Conservation (phyloP, 371 early-diverging fungal genomes). For the Batrachochytrium dendrobatidis region DNA sequence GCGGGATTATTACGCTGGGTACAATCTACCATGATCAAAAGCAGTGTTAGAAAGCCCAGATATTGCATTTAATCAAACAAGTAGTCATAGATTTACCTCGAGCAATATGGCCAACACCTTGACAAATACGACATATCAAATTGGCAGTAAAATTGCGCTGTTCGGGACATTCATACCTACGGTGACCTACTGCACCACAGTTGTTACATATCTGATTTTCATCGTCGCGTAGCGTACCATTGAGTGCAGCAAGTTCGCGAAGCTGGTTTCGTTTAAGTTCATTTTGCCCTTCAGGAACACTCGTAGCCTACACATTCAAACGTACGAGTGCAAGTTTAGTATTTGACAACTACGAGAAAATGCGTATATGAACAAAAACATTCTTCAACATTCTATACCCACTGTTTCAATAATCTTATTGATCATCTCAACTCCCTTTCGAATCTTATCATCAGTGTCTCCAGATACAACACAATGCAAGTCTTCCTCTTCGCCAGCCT, state of each 20-base stretch:
- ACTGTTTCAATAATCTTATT: constrained; percentile 89
- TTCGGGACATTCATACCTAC: constrained; percentile 89
- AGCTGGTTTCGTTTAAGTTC: constrained; percentile 89
- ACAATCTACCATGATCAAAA: constrained; percentile 39
- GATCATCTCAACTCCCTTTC: constrained; percentile 76
- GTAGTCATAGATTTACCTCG: constrained; percentile 14
- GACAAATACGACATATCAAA: constrained; percentile 84
- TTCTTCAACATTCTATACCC: constrained; percentile 17
- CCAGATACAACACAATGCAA: constrained; percentile 88
- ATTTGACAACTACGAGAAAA: background rate
- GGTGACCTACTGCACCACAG: constrained; percentile 89
- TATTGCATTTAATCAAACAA: background rate
- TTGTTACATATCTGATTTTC: constrained; percentile 89
- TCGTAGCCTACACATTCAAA: constrained; percentile 82
- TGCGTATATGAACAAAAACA: too few species aligned
- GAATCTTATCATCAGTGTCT: constrained; percentile 82
- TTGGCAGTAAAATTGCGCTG: constrained; percentile 75
- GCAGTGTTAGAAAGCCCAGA: background rate
- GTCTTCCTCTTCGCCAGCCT: constrained; percentile 86
- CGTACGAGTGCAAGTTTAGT: background rate
- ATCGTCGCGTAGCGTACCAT: constrained; percentile 93
- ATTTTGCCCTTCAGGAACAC: constrained; percentile 90
- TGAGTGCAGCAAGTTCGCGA: constrained; percentile 88
- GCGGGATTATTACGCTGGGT: constrained; percentile 71
- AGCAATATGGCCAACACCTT: constrained; percentile 86